Evolutionary conservation across 225 moss, liverwort and hornwort species (phyloP), one percentile per base, ranked within the genome.

Genomic region (Takakia lepidozioides): DNA sequence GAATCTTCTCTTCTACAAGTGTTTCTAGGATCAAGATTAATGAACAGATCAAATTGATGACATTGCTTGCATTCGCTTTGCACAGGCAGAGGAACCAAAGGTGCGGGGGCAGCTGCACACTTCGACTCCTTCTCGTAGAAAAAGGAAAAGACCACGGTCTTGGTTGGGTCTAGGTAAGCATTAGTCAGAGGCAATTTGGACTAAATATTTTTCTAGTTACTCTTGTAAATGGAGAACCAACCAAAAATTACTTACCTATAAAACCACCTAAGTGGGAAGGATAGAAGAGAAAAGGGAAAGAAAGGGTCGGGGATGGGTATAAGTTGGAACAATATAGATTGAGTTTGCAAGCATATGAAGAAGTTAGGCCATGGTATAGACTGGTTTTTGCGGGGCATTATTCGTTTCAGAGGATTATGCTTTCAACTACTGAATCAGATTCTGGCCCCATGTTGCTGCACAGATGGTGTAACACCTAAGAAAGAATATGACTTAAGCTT

Each of bases 131-230:
- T 62, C 70, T 52, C 55, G 62, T 9, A 70, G 44, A 32, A 66
- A 66, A 59, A 58, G 51, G 9, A 71, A 70, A 46, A 49, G 62
- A 20, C 75, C 66, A 21, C 70, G 66, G 47, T 63, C 66, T 42
- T 51, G 66, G 48, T 70, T 58, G 19, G 65, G 58, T 38, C 61
- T 62, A 75, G 66, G 70, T 52, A 70, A 58, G 59, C 44, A 59
- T 7, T 40, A 20, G 26, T 41, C 22, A 24, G 6, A 3, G 20
- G 26, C 2, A 19, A 40, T 40, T 40, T 40, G 40, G 1, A 40
- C 17, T 41, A 10, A 9, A 41, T 41, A 20, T 41, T 17, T 16
- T 16, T 16, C n/a, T 16, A 16, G 40, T 16, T 41, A 3, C 7
- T 41, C 17, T 6, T 41, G 40, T 16, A 16, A 41, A 16, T 2